Base-by-base conservation (phyloP, 768 basidiomycete genomes). In the Xerocomus brunneocitrinus region DNA sequence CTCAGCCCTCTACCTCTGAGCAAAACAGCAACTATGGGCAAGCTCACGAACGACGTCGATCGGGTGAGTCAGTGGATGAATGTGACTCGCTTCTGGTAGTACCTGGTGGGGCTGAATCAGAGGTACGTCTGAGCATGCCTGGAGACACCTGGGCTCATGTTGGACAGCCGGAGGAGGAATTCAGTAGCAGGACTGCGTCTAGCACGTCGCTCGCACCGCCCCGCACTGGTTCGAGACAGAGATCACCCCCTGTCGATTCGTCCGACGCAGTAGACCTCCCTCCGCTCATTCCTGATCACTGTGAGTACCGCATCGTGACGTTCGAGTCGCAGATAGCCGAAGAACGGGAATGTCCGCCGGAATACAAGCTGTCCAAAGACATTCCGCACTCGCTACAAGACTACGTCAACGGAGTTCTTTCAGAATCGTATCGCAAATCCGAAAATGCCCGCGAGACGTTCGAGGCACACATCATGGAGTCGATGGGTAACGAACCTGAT, bases 381-480 rank as follows among this genome's bases (percentile, higher is more conserved):
- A 73, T 89, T n/a, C 82, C 83, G 1, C 81, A 83, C 57, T 57
- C 72, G 3, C 62, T 89, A 5, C 84, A 88, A 52, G 87, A 90
- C 63, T 71, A 78, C 49, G 78, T 90, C 68, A 87, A 88, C 65
- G 62, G 70, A 2, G 39, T 40, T 4, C 73, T 83, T 58, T 71
- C 75, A 2, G 60, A 62, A 0, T 49, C 62, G n/a, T 75, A 71
- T 27, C 73, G 78, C 12, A 64, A 68, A 24, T 72, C 77, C 2
- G 70, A 68, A 2, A 68, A 74, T 45, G 78, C 79, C 61, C 76
- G 79, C 16, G 61, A 67, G 3, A 70, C 91, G 1, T 87, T 91
- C 53, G 78, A 85, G 61, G 77, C 80, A 3, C 76, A 76, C 56
- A 91, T 94, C 13, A 69, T 69, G 14, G 80, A 86, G 56, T 87